Evolutionary conservation across 768 basidiomycete genomes (phyloP), one percentile per base, ranked within the genome.

Genomic region (Leccinellum rugosiceps): DNA sequence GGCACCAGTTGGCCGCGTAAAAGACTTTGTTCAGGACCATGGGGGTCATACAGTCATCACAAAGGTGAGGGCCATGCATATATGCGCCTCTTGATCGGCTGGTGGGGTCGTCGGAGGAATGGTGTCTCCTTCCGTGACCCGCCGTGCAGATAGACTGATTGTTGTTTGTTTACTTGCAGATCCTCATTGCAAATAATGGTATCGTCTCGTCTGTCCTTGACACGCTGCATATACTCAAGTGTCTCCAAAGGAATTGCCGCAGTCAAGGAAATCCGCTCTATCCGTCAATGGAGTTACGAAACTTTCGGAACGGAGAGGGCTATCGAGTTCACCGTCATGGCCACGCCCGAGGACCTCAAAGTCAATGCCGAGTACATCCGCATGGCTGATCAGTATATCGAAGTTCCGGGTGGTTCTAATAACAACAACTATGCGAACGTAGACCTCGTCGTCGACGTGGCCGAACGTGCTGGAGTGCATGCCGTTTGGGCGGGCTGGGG

Each of bases 401-500:
- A 99, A 75, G 97, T 99, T 9, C 95, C 97, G 19, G 97, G 97
- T 58, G 97, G 97, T 59, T 85, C 90, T 19, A 99, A 99, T 74
- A 99, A 98, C 81, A 94, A 98, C 82, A 98, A 99, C 75, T 98
- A 98, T 69, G 97, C 97, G 64, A 99, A 99, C 72, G 97, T 99
- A 66, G 97, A 99, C 68, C 87, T 97, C 68, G 98, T 99, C 67
- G 92, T 98, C 57, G 97, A 99, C 70, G 86, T 99, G 56, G 97
- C 97, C 44, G 95, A 99, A 75, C 88, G 97, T 63, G 83, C 94
- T 21, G 97, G 94, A 31, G 97, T 98, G 1, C 97, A 99, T 68
- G 97, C 97, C 45, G 97, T 99, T 25, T 99, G 97, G 97, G 97
- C 97, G 34, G 97, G 97, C 56, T 99, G 97, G 97, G 97, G 97